Evolutionary conservation across 2,329 filamentous ascomycete species (phyloP).

Genomic region (Trichocomaceae sp.): DNA sequence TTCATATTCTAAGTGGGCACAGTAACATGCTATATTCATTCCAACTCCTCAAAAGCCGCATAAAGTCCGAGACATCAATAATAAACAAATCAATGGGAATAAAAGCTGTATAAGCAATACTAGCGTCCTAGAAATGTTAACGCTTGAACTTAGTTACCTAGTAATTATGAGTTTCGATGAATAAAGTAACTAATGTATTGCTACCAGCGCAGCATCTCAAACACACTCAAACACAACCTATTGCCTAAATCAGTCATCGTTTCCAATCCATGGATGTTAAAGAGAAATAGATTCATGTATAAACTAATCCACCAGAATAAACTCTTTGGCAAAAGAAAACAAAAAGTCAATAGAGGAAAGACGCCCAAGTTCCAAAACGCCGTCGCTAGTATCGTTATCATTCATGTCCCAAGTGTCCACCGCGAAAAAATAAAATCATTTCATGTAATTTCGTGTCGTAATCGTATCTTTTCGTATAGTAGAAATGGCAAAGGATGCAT

Average conservation of each 20-base stretch:
- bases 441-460: background rate
- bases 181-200: too few relatives aligned
- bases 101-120: too few relatives aligned
- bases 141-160: background rate
- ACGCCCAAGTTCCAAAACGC: constrained; percentile 1
- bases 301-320: background rate
- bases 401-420: background rate
- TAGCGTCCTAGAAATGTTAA: too few relatives aligned
- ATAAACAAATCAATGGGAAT: background rate
- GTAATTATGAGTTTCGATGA: background rate
- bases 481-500: background rate
- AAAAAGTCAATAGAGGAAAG: background rate
- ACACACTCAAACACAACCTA: too few relatives aligned
- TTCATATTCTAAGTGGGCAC: background rate
- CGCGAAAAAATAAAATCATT: background rate
- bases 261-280: too few relatives aligned
- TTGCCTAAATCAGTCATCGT: background rate
- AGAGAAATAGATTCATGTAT: background rate
- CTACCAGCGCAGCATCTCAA: too few relatives aligned
- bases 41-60: background rate
- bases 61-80: background rate
- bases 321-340: background rate
- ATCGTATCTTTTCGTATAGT: background rate
- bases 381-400: constrained; percentile 2
- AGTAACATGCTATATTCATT: background rate